phyloP scores from a whole-genome alignment of 805 yeast species.

The Metschnikowia koreensis region DNA sequence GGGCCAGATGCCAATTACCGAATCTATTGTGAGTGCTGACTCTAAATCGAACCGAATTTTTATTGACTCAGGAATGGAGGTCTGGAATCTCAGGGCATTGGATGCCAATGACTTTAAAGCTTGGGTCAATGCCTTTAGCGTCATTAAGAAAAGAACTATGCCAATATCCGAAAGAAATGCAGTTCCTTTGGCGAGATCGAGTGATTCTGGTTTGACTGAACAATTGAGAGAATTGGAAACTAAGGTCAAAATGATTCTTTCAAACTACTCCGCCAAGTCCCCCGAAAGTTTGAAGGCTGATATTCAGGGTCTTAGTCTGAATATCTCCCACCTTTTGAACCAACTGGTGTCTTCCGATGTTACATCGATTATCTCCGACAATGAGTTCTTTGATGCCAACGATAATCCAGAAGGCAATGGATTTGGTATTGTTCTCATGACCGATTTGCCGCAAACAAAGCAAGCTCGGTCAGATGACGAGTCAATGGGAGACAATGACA shows the following conservation, averaged over 20 bases:
- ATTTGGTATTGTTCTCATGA: conserved; percentile 56
- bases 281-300: conserved; percentile 1
- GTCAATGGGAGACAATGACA: conserved; percentile 24
- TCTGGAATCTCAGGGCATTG: conserved; percentile 81
- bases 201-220: background rate
- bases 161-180: background rate
- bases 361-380: conserved; percentile 29
- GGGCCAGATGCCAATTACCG: conserved; percentile 87
- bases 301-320: background rate
- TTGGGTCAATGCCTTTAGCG: conserved; percentile 82
- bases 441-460: conserved; percentile 9
- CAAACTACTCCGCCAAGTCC: background rate
- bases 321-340: conserved; percentile 2
- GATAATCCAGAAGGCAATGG: conserved; percentile 48
- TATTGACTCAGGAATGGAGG: conserved; percentile 92
- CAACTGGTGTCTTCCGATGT: conserved; percentile 20
- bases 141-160: conserved; percentile 34
- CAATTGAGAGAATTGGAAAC: conserved; percentile 4
- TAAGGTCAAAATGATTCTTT: background rate
- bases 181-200: background rate
- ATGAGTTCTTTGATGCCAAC: conserved; percentile 58
- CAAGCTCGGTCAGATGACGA: conserved; percentile 11
- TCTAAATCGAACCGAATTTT: conserved; percentile 64
- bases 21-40: conserved; percentile 81
- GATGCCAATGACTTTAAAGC: conserved; percentile 63